Evolutionary conservation across 2,329 filamentous ascomycete species (phyloP).

Genomic region (Apiospora koreana): DNA sequence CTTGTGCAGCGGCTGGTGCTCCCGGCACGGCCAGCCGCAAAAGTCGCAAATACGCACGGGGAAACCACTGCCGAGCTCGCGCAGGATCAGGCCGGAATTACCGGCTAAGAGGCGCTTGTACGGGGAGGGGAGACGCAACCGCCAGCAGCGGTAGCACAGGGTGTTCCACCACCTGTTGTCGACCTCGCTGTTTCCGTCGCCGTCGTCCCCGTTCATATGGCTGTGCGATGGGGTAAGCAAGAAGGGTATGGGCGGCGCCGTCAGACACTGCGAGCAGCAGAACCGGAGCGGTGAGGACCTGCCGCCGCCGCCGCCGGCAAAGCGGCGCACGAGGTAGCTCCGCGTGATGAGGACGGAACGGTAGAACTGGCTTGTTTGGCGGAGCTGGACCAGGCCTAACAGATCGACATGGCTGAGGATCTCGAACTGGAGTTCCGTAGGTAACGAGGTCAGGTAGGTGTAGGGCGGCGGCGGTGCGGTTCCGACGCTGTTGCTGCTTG

Average conservation of each 20-base stretch:
- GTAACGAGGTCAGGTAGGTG: not conserved
- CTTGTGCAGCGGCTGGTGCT: not conserved
- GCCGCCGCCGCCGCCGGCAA: not conserved
- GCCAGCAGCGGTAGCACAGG: not conserved
- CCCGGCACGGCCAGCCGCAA: not conserved
- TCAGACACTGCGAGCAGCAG: not conserved
- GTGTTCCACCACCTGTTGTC: not conserved
- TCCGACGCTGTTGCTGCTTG: not conserved
- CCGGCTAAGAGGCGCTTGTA: not conserved
- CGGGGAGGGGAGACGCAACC: not conserved
- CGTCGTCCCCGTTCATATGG: not conserved
- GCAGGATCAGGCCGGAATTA: not conserved
- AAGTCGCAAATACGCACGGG: not conserved
- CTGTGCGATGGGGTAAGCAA: not conserved
- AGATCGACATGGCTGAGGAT: not conserved
- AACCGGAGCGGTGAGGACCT: not conserved
- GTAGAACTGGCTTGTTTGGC: not conserved
- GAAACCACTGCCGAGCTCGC: not conserved
- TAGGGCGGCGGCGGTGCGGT: not conserved
- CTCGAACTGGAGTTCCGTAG: not conserved
- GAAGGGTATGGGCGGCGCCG: not conserved
- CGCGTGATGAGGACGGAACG: not conserved
- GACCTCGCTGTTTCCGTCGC: not conserved
- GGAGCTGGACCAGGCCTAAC: not conserved
- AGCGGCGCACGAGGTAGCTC: not conserved